Evolutionary conservation across 2,329 filamentous ascomycete species (phyloP), one percentile per base, ranked within the genome.

Genomic region (Capronia coronata): DNA sequence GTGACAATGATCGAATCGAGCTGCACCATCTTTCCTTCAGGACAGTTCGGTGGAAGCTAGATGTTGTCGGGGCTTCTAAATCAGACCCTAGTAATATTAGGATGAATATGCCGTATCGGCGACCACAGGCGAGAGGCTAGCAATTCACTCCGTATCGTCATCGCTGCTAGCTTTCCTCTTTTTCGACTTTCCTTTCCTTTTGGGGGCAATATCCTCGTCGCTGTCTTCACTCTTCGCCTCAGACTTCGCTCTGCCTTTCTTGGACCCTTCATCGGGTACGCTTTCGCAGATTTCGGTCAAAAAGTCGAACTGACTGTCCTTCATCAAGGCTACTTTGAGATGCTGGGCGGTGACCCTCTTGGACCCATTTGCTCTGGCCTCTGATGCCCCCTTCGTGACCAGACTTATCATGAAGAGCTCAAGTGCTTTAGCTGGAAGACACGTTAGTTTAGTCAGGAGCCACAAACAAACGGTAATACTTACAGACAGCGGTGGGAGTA

Each of bases 401-500:
- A 98, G 77, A 35, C 87, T 84, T 56, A 97, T 88, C 93, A 98
- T 98, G 67, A 98, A 98, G 7, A 98, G 77, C 71, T 98, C 93
- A 5, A 98, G 77, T 13, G 93, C 93, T 73, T 96, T 96, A 59
- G 87, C 87, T 82, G 59, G 53, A 57, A 27, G n/a, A 29, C 25
- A 56, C n/a, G n/a, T 67, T 56, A 60, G 55, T 32, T 58, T 54
- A 43, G 9, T 19, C 13, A 34, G 10, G 27, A 23, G 2, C 14
- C 30, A 30, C 14, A 27, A 14, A 42, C n/a, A 30, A 23, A 13
- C 8, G 58, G 5, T 10, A 67, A 38, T 18, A 72, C 78, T 64
- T 76, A 81, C 80, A 82, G 38, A 97, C 91, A 21, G 91, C 93
- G 49, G 95, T 94, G 13, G 91, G 91, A 0, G 93, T 96, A 54